Evolutionary conservation across 495 filamentous ascomycete genomes (phyloP), one percentile per base, ranked within the genome.

Genomic region (Daldinia vernicosa): DNA sequence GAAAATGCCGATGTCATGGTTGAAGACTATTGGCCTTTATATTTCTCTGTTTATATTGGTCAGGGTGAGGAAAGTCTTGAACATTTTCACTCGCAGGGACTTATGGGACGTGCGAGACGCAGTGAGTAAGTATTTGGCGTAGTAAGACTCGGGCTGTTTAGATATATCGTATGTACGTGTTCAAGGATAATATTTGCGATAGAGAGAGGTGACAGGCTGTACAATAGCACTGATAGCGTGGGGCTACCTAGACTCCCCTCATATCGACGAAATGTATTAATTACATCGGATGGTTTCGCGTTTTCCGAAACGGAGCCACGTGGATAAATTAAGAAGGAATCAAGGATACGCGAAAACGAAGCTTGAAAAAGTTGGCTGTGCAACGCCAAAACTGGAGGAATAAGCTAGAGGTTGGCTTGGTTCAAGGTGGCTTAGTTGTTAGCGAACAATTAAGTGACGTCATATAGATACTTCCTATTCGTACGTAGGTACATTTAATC

Each of bases 1-100:
- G 11, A 67, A 67, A 47, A 67, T 67, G 64, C 64, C 64, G n/a
- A 67, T 67, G 64, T 60, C 64, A 47, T 55, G 64, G 56, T 26
- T 60, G 33, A n/a, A 55, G 39, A 67, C 56, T 1, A 30, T 4
- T 12, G 64, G 55, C n/a, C 19, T 67, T 6, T 66, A 66, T 45
- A 32, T 66, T 19, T 19, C 55, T 14, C 14, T 66, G 9, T 66
- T 66, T 7, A 24, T 66, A 24, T 45, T 66, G 8, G 63, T 66
- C 3, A 43, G 63, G 43, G 39, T 60, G 15, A 66, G 22, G 12
- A 39, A 14, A 6, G 15, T 66, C 2, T 19, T 40, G 40, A 66
- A 43, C 14, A 19, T 51, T 28, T 60, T 67, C n/a, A 40, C 55
- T n/a, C 45, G 64, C 17, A 19, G 35, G n/a, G 47, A 60, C 0